Evolutionary conservation across 2,329 filamentous ascomycete genomes (phyloP).

Genomic region (Neonectria punicea): DNA sequence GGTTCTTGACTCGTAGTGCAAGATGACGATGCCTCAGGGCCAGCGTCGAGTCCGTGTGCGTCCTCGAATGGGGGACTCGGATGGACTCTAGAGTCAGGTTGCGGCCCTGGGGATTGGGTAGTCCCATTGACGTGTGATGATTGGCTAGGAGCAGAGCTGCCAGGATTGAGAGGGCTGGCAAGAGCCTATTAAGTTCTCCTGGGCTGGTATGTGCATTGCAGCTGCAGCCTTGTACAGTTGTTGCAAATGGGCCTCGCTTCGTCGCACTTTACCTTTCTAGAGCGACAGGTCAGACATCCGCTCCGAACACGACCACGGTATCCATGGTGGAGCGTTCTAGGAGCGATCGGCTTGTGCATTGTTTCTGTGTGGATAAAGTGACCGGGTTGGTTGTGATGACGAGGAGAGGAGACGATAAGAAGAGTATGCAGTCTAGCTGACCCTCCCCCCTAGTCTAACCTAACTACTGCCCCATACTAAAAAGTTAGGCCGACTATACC

Average conservation of each 20-base stretch:
- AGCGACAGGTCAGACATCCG: constrained; percentile 37
- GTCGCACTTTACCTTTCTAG: constrained; percentile 35
- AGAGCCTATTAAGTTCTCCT: constrained; percentile 10
- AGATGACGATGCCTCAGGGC: background rate
- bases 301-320: constrained; percentile 38
- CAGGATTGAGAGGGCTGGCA: background rate
- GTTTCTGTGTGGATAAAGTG: background rate
- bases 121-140: background rate
- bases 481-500: too few species aligned
- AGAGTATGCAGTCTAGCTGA: too few species aligned
- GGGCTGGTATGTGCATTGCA: constrained; percentile 28
- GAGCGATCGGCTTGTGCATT: background rate
- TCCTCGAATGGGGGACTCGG: background rate
- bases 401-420: background rate
- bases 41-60: background rate
- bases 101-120: background rate
- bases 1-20: too few species aligned
- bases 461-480: too few species aligned
- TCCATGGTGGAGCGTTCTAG: background rate
- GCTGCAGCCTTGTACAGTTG: constrained; percentile 30
- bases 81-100: background rate
- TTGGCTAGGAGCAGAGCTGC: background rate
- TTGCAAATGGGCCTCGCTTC: constrained; percentile 28
- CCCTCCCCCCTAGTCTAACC: too few species aligned
- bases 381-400: background rate